phyloP scores from a whole-genome alignment of 371 early-diverging fungal species.

The Umbelopsis sp. region DNA sequence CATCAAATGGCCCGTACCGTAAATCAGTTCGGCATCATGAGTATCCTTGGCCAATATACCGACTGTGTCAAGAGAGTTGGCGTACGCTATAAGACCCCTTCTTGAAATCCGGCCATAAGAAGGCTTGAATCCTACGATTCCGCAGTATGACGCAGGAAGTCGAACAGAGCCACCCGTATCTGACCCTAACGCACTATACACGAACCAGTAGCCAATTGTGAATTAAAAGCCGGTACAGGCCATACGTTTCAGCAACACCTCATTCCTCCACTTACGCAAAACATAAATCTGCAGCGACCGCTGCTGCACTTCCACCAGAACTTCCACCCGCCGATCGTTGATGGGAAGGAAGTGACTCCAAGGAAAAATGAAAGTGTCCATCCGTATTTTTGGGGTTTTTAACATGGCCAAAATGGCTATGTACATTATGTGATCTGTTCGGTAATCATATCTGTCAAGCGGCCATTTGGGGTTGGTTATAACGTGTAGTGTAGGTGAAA shows the following conservation, averaged over 20 bases:
- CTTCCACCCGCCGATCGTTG: constrained; percentile 84
- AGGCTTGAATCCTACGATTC: constrained; percentile 93
- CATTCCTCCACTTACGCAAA: constrained; percentile 57
- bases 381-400: constrained; percentile 47
- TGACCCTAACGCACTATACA: constrained; percentile 77
- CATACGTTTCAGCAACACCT: too few relatives aligned
- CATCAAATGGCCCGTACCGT: constrained; percentile 39
- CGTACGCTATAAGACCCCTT: constrained; percentile 87
- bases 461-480: background rate
- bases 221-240: background rate
- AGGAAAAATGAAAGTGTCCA: constrained; percentile 1
- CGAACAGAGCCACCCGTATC: constrained; percentile 96
- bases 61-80: constrained; percentile 88
- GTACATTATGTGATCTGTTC: constrained; percentile 55
- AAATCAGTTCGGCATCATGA: constrained; percentile 53
- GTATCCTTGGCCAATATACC: constrained; percentile 77
- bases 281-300: constrained; percentile 82
- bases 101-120: constrained; percentile 88
- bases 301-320: constrained; percentile 93
- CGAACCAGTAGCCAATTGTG: background rate
- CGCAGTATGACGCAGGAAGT: constrained; percentile 93
- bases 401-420: constrained; percentile 53
- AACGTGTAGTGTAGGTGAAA: background rate
- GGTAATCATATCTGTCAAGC: background rate
- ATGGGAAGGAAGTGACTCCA: constrained; percentile 10